phyloP scores from a whole-genome alignment of 2,329 filamentous ascomycete species.

The Hypomyces rosellus region DNA sequence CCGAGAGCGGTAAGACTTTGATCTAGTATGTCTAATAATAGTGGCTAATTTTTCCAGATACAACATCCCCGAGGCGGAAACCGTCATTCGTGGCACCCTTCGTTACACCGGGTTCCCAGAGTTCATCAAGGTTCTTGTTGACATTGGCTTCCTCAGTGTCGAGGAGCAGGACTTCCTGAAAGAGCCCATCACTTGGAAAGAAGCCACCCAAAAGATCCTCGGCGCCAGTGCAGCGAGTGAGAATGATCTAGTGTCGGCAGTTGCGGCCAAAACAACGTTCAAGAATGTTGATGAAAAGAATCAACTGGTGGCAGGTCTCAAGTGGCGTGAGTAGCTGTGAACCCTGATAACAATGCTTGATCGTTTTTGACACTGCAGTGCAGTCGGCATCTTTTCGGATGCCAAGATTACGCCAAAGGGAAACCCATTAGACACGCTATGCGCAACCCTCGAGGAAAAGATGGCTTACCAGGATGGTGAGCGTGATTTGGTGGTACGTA shows the following conservation, averaged over 20 bases:
- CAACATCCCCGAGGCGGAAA: slow-evolving; percentile 87
- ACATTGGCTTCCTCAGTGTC: slow-evolving; percentile 83
- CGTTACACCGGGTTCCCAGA: slow-evolving; percentile 86
- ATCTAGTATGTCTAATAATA: too few species aligned
- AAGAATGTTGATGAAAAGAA: slow-evolving; percentile 58
- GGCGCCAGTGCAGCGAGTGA: slow-evolving; percentile 60
- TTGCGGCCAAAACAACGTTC: slow-evolving; percentile 72
- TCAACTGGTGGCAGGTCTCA: slow-evolving; percentile 64
- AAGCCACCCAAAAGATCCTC: slow-evolving; percentile 73
- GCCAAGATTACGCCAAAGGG: slow-evolving; percentile 59
- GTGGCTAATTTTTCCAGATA: too few species aligned
- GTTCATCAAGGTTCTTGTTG: slow-evolving; percentile 80
- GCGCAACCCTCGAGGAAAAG: slow-evolving; percentile 82
- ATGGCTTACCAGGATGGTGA: slow-evolving; percentile 80
- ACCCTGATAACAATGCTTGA: too few species aligned
- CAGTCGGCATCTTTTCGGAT: not conserved
- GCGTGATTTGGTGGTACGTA: slow-evolving; percentile 58
- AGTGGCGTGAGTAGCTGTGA: slow-evolving; percentile 48
- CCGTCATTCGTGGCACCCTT: slow-evolving; percentile 69
- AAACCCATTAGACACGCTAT: slow-evolving; percentile 86
- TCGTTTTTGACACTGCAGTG: not conserved
- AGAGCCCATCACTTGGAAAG: slow-evolving; percentile 69
- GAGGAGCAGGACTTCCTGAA: slow-evolving; percentile 59
- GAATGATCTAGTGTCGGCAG: slow-evolving; percentile 64
- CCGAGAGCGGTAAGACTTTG: too few species aligned